These are phyloP conservation scores for Spiromastix sp. DNA, from an alignment of 2,329 filamentous ascomycete species.

Conservation along the genomic window DNA sequence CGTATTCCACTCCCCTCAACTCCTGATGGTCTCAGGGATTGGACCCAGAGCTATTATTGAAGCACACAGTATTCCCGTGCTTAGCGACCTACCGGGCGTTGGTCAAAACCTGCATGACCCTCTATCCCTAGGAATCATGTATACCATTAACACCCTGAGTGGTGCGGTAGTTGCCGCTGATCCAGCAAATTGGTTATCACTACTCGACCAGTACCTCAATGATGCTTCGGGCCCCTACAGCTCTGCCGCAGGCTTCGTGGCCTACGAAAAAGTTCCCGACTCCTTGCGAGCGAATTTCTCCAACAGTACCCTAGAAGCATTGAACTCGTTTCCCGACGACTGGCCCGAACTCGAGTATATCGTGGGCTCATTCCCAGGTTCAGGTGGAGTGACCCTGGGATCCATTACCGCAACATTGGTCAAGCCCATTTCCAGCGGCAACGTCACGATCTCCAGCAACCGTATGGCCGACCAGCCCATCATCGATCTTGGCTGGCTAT, in stretches of 20 bases:
- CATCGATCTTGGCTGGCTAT: slow-evolving; percentile 40
- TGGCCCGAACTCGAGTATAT: slow-evolving; percentile 32
- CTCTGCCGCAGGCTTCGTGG: slow-evolving; percentile 19
- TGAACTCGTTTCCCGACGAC: slow-evolving; percentile 22
- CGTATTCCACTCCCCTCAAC: slow-evolving; percentile 43
- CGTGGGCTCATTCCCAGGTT: slow-evolving; percentile 17
- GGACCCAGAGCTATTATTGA: slow-evolving; percentile 27
- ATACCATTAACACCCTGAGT: slow-evolving; percentile 14
- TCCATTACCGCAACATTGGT: slow-evolving; percentile 25
- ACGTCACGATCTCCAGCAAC: slow-evolving; percentile 30
- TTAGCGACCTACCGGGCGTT: slow-evolving; percentile 23
- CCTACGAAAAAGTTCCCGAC: slow-evolving; percentile 24
- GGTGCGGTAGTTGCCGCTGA: slow-evolving; percentile 9
- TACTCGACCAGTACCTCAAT: slow-evolving; percentile 10
- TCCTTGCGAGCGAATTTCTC: slow-evolving; percentile 13
- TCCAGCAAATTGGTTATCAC: slow-evolving; percentile 14
- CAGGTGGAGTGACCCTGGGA: slow-evolving; percentile 25
- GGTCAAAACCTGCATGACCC: slow-evolving; percentile 30
- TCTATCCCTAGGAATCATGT: slow-evolving; percentile 20
- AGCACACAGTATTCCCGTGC: slow-evolving; percentile 16
- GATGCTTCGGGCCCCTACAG: slow-evolving; percentile 14
- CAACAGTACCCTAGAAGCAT: slow-evolving; percentile 10
- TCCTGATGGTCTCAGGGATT: slow-evolving; percentile 43
- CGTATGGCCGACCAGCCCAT: slow-evolving; percentile 28
- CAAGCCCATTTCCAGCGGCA: slow-evolving; percentile 35